Conservation (phyloP, 805 yeast species). For the Blastobotrys muscicola region DNA sequence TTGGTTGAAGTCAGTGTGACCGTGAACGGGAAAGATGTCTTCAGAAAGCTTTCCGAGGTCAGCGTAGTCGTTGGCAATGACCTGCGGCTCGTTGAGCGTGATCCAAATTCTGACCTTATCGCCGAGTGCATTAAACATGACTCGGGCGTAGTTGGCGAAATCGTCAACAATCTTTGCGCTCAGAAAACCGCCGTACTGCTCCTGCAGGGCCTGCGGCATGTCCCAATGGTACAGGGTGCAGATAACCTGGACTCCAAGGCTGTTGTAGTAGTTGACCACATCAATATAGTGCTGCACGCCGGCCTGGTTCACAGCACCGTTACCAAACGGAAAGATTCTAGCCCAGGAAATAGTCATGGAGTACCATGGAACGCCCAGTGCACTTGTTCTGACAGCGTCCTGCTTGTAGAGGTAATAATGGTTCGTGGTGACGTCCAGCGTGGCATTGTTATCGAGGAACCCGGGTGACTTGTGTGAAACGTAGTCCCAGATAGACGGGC, state of each 20-base stretch:
- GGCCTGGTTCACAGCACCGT: slow-evolving; percentile 16
- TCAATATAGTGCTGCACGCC: slow-evolving; percentile 26
- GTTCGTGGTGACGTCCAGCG: slow-evolving; percentile 25
- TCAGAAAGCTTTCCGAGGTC: slow-evolving; percentile 18
- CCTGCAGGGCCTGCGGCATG: slow-evolving; percentile 22
- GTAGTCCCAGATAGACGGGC: slow-evolving; percentile 25
- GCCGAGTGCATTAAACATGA: slow-evolving; percentile 24
- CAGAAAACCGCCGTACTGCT: slow-evolving; percentile 19
- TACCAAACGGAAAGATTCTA: slow-evolving; percentile 27
- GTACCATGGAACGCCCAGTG: slow-evolving; percentile 26
- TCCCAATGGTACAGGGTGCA: slow-evolving; percentile 30
- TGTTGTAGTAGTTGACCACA: slow-evolving; percentile 24
- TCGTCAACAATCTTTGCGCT: slow-evolving; percentile 25
- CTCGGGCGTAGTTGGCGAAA: slow-evolving; percentile 27
- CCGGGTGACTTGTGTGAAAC: slow-evolving; percentile 11
- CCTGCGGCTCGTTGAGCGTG: slow-evolving; percentile 28
- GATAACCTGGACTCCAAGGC: slow-evolving; percentile 20
- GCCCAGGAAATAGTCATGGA: slow-evolving; percentile 29
- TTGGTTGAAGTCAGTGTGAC: neutral
- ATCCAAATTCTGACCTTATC: slow-evolving; percentile 28
- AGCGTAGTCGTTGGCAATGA: slow-evolving; percentile 10
- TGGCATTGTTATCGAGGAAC: slow-evolving; percentile 8
- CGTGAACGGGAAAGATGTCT: slow-evolving; percentile 19
- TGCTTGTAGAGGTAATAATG: slow-evolving; percentile 28
- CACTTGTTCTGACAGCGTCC: slow-evolving; percentile 26